Base-by-base conservation (phyloP, 2,329 filamentous ascomycete species). In the Zopfia rhizophila region DNA sequence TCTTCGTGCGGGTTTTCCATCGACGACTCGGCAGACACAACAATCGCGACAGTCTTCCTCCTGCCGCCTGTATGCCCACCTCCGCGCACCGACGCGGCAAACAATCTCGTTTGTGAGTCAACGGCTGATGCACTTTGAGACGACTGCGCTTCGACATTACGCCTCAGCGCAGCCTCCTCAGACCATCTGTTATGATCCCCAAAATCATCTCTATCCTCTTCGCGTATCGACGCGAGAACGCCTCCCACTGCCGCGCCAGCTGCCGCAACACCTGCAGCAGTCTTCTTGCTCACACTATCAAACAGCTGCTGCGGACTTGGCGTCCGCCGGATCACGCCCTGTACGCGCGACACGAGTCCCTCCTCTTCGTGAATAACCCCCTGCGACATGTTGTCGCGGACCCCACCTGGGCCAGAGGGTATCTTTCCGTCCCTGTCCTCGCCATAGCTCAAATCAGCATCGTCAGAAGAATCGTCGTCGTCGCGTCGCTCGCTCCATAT, bases 151-250 rank as follows among this genome's bases (percentile, higher is more conserved):
- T 66, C 70, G 38, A 69, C 69, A 45, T 62, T 73, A 44, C 73
- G 74, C 58, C 88, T 84, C 36, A 88, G 82, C 60, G 90, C 87
- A 16, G 88, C 90, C 74, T 97, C 92, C 70, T 97, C 91, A 11
- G 88, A 91, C 93, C 93, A 97, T 39, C 90, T 86, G 68, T 90
- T 89, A 72, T 94, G 90, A 70, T 97, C 93, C 54, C 85, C 86
- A 69, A 88, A 94, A 38, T 88, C 88, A 51, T 84, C 82, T 66
- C 85, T 86, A 65, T 92, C 89, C 66, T 95, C 91, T 68, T 96
- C 90, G 43, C 89, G 83, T 56, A 95, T 94, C 12, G 89, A 87
- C 41, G 87, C 87, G 56, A 97, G 77, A 18, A 91, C 91, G 51
- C 88, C 91, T 29, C 91, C 91, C 51, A 96, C 84, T 35, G 83